These are phyloP conservation scores for Hypericum perforatum DNA, from an alignment of 345 rosid genomes.

Conservation along the genomic window DNA sequence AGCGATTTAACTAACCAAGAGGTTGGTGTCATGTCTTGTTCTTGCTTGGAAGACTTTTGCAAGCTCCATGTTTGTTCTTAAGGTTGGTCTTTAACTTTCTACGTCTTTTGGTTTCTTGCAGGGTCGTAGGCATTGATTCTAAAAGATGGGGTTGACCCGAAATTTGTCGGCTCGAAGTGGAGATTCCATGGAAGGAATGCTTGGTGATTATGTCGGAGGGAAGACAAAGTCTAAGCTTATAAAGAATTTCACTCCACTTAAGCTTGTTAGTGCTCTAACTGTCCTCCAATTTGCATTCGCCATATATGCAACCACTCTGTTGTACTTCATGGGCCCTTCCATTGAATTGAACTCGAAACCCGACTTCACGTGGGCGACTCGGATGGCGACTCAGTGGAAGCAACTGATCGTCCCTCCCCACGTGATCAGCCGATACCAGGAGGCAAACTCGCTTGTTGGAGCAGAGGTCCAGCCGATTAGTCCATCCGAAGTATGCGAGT, in stretches of 20 bases:
- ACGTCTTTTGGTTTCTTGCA: conserved; percentile 21
- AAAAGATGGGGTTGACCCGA: conserved; percentile 55
- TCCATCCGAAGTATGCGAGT: conserved; percentile 64
- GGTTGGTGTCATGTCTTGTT: too few relatives aligned
- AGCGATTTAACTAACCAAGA: too few relatives aligned
- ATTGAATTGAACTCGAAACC: conserved; percentile 68
- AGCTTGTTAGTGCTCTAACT: conserved; percentile 63
- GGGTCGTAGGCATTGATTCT: conserved; percentile 3
- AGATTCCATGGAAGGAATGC: conserved; percentile 66
- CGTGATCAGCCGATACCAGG: conserved; percentile 50
- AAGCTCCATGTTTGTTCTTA: background rate
- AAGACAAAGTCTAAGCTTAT: conserved; percentile 30
- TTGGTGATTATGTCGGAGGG: conserved; percentile 50
- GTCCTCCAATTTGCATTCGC: conserved; percentile 82
- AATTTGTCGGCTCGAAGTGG: conserved; percentile 47
- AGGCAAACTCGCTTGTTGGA: conserved; percentile 29
- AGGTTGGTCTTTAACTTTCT: background rate
- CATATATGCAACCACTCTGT: conserved; percentile 72
- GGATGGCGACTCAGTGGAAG: conserved; percentile 65
- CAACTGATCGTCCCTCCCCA: conserved; percentile 61
- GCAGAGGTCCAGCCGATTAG: conserved; percentile 25
- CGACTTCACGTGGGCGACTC: conserved; percentile 84
- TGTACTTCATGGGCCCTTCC: conserved; percentile 85
- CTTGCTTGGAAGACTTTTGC: background rate
- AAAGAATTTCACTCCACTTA: conserved; percentile 26